phyloP scores from a whole-genome alignment of 768 basidiomycete species.

The Lactifluus subvellereus region DNA sequence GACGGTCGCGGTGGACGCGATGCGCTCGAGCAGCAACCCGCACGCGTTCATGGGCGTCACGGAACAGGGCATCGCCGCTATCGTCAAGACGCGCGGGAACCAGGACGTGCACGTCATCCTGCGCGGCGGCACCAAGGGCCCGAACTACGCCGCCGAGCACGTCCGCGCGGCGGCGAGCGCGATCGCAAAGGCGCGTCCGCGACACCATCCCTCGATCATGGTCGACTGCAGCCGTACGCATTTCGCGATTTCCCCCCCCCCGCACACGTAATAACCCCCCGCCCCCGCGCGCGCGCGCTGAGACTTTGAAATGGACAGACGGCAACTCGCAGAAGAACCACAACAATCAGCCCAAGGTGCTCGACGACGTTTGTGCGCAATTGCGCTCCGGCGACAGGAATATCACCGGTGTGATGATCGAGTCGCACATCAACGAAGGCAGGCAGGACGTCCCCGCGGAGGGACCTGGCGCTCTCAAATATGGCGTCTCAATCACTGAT shows the following conservation, averaged over 20 bases:
- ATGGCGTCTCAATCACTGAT: constrained; percentile 86
- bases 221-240: constrained; percentile 55
- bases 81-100: constrained; percentile 70
- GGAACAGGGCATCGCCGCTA: constrained; percentile 84
- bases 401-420: constrained; percentile 96
- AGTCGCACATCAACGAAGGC: constrained; percentile 89
- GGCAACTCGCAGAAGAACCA: constrained; percentile 97
- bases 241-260: neutral
- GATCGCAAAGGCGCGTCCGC: constrained; percentile 58
- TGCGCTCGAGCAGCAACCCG: constrained; percentile 85
- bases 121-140: constrained; percentile 85
- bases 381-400: constrained; percentile 58
- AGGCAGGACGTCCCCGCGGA: constrained; percentile 76
- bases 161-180: constrained; percentile 57
- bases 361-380: constrained; percentile 67
- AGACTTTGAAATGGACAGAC: constrained; percentile 39
- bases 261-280: neutral
- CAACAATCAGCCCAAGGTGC: constrained; percentile 81
- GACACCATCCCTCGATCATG: constrained; percentile 67
- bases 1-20: constrained; percentile 91
- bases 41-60: constrained; percentile 97
- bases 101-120: constrained; percentile 92
- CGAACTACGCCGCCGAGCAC: constrained; percentile 76
- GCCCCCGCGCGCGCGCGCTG: neutral
- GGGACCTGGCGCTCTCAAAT: constrained; percentile 63